These are phyloP conservation scores for Emergomyces africanus DNA, from an alignment of 2,329 filamentous ascomycete species.

Conservation along the genomic window DNA sequence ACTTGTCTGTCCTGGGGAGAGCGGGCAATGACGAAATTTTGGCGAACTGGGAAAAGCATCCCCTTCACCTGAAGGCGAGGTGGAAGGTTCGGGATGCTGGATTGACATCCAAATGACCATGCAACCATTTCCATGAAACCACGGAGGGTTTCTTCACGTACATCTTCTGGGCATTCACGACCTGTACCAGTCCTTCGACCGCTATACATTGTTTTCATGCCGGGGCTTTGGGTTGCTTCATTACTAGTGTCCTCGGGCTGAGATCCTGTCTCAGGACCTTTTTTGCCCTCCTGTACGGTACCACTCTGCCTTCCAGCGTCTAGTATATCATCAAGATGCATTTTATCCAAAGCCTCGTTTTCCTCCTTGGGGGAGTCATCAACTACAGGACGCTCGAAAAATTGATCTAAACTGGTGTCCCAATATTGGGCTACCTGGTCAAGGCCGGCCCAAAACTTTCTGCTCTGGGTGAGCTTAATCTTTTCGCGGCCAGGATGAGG, in stretches of 20 bases:
- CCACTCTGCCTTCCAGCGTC: constrained; percentile 9
- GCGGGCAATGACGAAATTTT: constrained; percentile 42
- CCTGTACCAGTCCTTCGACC: constrained; percentile 47
- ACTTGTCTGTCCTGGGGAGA: constrained; percentile 39
- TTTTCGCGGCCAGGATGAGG: constrained; percentile 33
- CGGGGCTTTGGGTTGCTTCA: background rate
- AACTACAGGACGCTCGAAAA: constrained; percentile 31
- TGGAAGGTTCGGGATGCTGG: constrained; percentile 34
- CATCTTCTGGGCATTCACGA: constrained; percentile 45
- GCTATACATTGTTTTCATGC: constrained; percentile 33
- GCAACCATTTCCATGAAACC: constrained; percentile 45
- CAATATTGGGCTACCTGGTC: constrained; percentile 50
- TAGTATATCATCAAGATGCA: constrained; percentile 9
- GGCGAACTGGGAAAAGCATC: constrained; percentile 44
- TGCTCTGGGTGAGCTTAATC: constrained; percentile 41
- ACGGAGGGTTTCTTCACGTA: constrained; percentile 43
- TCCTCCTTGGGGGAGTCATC: constrained; percentile 8
- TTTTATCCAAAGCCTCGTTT: constrained; percentile 7
- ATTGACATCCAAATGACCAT: constrained; percentile 46
- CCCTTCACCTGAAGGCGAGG: constrained; percentile 37
- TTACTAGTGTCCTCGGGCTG: background rate
- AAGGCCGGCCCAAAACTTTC: constrained; percentile 48
- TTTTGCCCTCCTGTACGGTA: background rate
- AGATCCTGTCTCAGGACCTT: background rate
- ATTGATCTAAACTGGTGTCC: constrained; percentile 47